phyloP scores from a whole-genome alignment of 345 rosid genomes.

The Heritiera littoralis region DNA sequence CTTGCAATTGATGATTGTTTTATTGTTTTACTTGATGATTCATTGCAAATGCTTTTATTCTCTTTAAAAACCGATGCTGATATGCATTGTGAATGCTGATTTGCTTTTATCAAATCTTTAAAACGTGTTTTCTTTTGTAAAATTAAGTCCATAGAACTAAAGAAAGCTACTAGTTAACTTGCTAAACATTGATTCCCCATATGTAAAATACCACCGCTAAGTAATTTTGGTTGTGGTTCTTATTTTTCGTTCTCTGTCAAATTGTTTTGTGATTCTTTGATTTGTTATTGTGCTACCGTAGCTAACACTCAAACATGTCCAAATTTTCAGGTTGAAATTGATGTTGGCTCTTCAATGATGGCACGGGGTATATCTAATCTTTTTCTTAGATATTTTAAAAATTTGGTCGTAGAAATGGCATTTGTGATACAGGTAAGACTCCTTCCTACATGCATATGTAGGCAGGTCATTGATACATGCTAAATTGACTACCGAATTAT shows the following conservation, averaged over 20 bases:
- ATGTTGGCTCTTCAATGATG: constrained; percentile 89
- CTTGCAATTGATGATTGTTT: neutral
- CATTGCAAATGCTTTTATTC: neutral
- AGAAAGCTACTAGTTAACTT: neutral
- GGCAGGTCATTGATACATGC: neutral
- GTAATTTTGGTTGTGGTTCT: neutral
- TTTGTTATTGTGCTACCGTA: neutral
- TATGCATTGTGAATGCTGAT: neutral
- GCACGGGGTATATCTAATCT: constrained; percentile 85
- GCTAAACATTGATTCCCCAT: neutral
- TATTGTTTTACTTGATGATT: neutral
- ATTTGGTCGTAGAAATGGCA: constrained; percentile 88
- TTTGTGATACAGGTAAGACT: constrained; percentile 75
- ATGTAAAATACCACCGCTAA: neutral
- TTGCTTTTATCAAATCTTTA: neutral
- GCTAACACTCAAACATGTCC: constrained; percentile 1
- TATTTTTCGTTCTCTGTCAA: neutral
- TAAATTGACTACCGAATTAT: neutral
- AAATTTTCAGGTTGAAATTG: constrained; percentile 60
- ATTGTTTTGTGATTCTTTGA: neutral
- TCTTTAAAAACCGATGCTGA: neutral
- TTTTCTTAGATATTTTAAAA: constrained; percentile 80
- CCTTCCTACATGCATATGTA: neutral
- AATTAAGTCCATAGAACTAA: neutral
- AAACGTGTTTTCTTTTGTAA: too few relatives aligned